Conservation (phyloP, 1,139 yeast genomes). For the Meyerozyma guilliermondii region DNA sequence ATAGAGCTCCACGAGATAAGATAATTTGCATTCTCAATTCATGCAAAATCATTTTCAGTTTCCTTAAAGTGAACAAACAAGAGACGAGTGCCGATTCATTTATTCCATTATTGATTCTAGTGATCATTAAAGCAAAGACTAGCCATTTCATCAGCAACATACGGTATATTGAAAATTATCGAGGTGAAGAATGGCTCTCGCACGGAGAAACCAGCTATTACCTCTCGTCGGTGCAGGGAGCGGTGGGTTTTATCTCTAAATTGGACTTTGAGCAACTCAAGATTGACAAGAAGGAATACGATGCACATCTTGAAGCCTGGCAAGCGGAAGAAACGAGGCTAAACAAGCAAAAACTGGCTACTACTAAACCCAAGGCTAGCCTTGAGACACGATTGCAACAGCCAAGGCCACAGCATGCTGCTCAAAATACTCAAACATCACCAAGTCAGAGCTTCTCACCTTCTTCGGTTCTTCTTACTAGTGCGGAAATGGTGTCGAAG, state of each 20-base stretch:
- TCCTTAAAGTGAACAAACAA: constrained; percentile 63
- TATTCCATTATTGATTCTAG: constrained; percentile 78
- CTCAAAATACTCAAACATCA: neutral
- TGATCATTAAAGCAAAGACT: constrained; percentile 65
- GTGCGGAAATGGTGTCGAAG: constrained; percentile 51
- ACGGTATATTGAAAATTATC: constrained; percentile 77
- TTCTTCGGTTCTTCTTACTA: constrained; percentile 44
- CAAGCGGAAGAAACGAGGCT: constrained; percentile 30
- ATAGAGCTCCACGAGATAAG: constrained; percentile 92
- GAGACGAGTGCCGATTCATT: constrained; percentile 90
- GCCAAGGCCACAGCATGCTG: constrained; percentile 17
- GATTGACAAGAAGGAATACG: constrained; percentile 53
- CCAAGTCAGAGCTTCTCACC: constrained; percentile 33
- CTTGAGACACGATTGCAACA: constrained; percentile 9
- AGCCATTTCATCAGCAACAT: constrained; percentile 67
- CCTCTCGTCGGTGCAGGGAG: constrained; percentile 81
- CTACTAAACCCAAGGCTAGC: neutral
- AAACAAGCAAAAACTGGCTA: constrained; percentile 5
- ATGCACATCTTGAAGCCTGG: constrained; percentile 46
- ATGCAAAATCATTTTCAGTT: constrained; percentile 87
- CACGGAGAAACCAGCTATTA: constrained; percentile 89
- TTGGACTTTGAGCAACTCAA: constrained; percentile 56
- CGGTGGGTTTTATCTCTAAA: constrained; percentile 67
- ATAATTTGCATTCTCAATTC: constrained; percentile 86
- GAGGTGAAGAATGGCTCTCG: constrained; percentile 63